These are phyloP conservation scores for Gossypium davidsonii DNA, from an alignment of 441 rosid species.

Conservation along the genomic window DNA sequence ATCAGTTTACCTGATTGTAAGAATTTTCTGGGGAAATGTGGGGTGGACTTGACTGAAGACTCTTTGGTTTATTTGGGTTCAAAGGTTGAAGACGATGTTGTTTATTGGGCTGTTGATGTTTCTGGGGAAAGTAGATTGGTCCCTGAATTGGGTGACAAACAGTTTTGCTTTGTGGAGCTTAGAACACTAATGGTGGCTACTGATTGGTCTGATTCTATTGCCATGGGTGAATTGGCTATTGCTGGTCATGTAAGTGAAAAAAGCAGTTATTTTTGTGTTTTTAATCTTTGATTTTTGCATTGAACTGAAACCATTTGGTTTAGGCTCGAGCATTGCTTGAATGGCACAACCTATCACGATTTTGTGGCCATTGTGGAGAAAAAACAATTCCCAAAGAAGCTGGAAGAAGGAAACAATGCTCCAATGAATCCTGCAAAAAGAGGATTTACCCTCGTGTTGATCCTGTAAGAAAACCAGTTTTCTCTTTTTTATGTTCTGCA, in stretches of 20 bases:
- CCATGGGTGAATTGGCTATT: conserved; percentile 82
- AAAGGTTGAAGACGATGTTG: conserved; percentile 47
- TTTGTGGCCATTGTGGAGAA: conserved; percentile 81
- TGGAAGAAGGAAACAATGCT: conserved; percentile 74
- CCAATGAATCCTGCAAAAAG: conserved; percentile 51
- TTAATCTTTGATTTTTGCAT: not conserved
- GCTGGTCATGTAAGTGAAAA: conserved; percentile 82
- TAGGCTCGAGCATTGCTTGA: conserved; percentile 88
- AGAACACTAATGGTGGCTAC: conserved; percentile 92
- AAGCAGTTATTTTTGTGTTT: not conserved
- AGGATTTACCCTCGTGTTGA: conserved; percentile 87
- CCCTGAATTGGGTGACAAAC: conserved; percentile 34
- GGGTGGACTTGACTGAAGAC: conserved; percentile 48
- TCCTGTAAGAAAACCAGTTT: conserved; percentile 46
- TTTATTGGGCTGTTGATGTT: conserved; percentile 81
- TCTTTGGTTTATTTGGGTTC: conserved; percentile 77
- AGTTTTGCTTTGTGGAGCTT: conserved; percentile 71
- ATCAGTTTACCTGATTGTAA: conserved; percentile 56
- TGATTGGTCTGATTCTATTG: conserved; percentile 70
- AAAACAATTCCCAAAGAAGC: conserved; percentile 61
- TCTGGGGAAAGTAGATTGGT: conserved; percentile 35
- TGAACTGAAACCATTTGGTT: not conserved
- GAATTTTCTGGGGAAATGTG: conserved; percentile 31
- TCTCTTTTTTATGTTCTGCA: conserved; percentile 1
- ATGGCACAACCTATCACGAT: conserved; percentile 62